These are phyloP conservation scores for Leccinum rimulosum DNA, from an alignment of 768 basidiomycete genomes.

Conservation along the genomic window DNA sequence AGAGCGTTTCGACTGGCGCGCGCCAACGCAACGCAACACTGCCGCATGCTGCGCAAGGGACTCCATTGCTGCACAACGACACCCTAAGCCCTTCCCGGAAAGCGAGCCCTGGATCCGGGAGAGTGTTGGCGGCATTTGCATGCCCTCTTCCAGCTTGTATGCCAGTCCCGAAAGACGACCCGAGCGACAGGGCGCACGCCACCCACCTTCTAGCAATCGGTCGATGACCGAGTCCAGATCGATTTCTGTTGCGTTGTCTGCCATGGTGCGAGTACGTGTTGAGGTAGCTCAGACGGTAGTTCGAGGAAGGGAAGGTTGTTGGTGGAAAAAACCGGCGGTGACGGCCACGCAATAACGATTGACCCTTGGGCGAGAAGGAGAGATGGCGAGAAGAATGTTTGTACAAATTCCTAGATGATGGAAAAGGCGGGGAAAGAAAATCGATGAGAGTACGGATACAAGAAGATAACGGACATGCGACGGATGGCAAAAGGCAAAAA, in stretches of 20 bases:
- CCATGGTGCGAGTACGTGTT: constrained; percentile 45
- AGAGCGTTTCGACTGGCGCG: constrained; percentile 9
- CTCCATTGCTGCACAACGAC: background rate
- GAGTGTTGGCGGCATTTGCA: background rate
- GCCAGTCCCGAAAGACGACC: constrained; percentile 15
- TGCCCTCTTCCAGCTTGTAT: constrained; percentile 1
- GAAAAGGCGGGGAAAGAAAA: constrained; percentile 20
- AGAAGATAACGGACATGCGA: constrained; percentile 36
- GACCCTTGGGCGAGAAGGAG: constrained; percentile 17
- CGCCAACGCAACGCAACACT: constrained; percentile 8
- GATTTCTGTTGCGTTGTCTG: constrained; percentile 85
- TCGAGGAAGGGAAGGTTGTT: constrained; percentile 17
- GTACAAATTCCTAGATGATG: constrained; percentile 14
- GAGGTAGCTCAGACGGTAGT: constrained; percentile 16
- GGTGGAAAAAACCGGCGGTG: constrained; percentile 26
- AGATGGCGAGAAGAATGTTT: background rate
- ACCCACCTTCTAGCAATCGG: constrained; percentile 93
- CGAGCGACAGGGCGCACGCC: constrained; percentile 29
- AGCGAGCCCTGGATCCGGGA: background rate
- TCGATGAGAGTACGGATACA: constrained; percentile 34
- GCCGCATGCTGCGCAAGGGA: constrained; percentile 15
- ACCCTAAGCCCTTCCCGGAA: constrained; percentile 10
- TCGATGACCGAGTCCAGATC: constrained; percentile 99
- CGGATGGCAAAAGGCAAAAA: constrained; percentile 28
- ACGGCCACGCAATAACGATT: constrained; percentile 18